Evolutionary conservation across 2,329 filamentous ascomycete genomes (phyloP).

Genomic region (Aspergillus sp.): DNA sequence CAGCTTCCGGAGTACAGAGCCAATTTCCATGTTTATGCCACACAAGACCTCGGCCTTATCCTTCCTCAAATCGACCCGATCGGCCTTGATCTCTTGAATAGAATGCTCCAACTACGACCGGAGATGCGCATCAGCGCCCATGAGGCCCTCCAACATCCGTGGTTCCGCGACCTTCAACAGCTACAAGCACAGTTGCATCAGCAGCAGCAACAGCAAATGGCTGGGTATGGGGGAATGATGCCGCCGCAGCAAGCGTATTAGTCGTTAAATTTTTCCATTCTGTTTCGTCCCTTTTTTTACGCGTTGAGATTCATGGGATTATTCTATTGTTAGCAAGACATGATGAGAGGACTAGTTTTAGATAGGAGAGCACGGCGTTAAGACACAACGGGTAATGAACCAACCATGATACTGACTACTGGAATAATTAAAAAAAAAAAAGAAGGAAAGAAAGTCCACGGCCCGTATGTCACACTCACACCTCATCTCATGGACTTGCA

Average conservation of each 20-base stretch:
- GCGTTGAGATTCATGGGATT: neutral
- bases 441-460: neutral
- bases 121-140: slow-evolving; percentile 87
- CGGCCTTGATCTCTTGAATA: slow-evolving; percentile 81
- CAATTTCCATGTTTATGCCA: slow-evolving; percentile 91
- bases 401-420: neutral
- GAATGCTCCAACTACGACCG: slow-evolving; percentile 89
- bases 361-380: slow-evolving; percentile 25
- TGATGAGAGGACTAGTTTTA: slow-evolving; percentile 29
- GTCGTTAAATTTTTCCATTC: neutral
- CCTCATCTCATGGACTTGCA: neutral
- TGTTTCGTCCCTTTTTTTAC: neutral
- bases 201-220: slow-evolving; percentile 34
- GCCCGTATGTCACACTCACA: no score
- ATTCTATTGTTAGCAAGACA: slow-evolving; percentile 12
- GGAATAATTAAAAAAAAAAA: neutral
- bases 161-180: slow-evolving; percentile 72
- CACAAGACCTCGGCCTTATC: slow-evolving; percentile 83
- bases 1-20: slow-evolving; percentile 97
- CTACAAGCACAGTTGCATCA: slow-evolving; percentile 51
- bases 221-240: slow-evolving; percentile 41
- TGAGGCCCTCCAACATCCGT: slow-evolving; percentile 84
- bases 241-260: slow-evolving; percentile 38
- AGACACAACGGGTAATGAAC: slow-evolving; percentile 6
- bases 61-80: slow-evolving; percentile 85